Conservation (phyloP, 2,329 filamentous ascomycete genomes). For the Fusarium sp. region DNA sequence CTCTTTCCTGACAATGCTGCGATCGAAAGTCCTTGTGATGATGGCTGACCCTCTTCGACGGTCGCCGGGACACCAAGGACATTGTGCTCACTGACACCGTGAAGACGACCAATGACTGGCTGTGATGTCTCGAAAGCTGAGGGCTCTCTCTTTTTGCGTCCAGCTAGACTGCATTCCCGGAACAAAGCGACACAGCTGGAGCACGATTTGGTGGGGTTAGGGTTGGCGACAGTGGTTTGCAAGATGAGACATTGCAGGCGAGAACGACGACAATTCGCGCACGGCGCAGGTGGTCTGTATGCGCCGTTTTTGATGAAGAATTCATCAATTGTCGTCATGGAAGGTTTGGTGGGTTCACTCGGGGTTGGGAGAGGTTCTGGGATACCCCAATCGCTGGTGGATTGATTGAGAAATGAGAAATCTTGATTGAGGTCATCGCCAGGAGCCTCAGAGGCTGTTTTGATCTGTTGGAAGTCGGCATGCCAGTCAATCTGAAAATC, state of each 20-base stretch:
- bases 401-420: slow-evolving; percentile 44
- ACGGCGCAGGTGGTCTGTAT: slow-evolving; percentile 58
- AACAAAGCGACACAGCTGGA: slow-evolving; percentile 66
- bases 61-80: slow-evolving; percentile 24
- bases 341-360: slow-evolving; percentile 6
- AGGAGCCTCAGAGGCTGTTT: slow-evolving; percentile 9
- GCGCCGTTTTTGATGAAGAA: slow-evolving; percentile 59
- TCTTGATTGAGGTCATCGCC: slow-evolving; percentile 12
- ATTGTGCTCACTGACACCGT: slow-evolving; percentile 61
- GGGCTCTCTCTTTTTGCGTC: slow-evolving; percentile 59
- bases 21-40: slow-evolving; percentile 14
- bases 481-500: slow-evolving; percentile 39
- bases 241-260: slow-evolving; percentile 64
- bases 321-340: slow-evolving; percentile 52
- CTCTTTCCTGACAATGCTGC: slow-evolving; percentile 49
- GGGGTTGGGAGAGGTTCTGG: slow-evolving; percentile 9
- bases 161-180: slow-evolving; percentile 63
- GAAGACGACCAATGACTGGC: slow-evolving; percentile 63
- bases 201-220: slow-evolving; percentile 62
- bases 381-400: slow-evolving; percentile 24
- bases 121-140: slow-evolving; percentile 61
- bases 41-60: slow-evolving; percentile 21
- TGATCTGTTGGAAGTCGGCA: slow-evolving; percentile 38
- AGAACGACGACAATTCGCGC: slow-evolving; percentile 59
- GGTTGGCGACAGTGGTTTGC: slow-evolving; percentile 61